These are phyloP conservation scores for Ophiocytium majus DNA, from an alignment of 352 stramenopile species.

Conservation along the genomic window DNA sequence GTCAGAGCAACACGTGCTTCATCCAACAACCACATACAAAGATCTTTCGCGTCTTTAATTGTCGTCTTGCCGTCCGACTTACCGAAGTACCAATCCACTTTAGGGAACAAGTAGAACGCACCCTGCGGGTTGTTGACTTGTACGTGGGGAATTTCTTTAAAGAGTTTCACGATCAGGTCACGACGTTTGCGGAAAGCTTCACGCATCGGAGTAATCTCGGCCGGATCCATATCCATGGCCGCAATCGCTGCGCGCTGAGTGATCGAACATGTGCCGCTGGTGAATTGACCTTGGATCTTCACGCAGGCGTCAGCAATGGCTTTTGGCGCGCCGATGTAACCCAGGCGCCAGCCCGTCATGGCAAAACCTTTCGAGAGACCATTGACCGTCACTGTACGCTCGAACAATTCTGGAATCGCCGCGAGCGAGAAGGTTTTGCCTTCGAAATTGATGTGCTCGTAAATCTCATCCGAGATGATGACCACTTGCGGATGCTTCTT, in stretches of 20 bases:
- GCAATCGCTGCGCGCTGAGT: neutral
- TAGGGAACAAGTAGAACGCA: neutral
- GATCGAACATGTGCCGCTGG: neutral
- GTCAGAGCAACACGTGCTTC: neutral
- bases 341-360: neutral
- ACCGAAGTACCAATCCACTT: neutral
- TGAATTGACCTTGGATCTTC: conserved; percentile 9
- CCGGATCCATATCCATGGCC: neutral
- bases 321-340: neutral
- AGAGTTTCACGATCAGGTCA: neutral
- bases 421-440: neutral
- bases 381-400: too few relatives aligned
- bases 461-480: conserved; percentile 12
- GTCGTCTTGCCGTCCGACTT: neutral
- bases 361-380: neutral
- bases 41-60: neutral
- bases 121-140: neutral
- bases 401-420: neutral
- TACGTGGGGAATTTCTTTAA: conserved; percentile 13
- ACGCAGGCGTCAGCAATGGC: conserved; percentile 7
- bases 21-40: neutral
- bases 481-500: conserved; percentile 3
- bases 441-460: conserved; percentile 11
- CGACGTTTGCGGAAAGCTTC: conserved; percentile 6
- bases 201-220: neutral